Percentiles rank a stretch among this genome's conserved stretches.
phyloP scores from a whole-genome alignment of 768 basidiomycete genomes.

The Lentinula detonsa region DNA sequence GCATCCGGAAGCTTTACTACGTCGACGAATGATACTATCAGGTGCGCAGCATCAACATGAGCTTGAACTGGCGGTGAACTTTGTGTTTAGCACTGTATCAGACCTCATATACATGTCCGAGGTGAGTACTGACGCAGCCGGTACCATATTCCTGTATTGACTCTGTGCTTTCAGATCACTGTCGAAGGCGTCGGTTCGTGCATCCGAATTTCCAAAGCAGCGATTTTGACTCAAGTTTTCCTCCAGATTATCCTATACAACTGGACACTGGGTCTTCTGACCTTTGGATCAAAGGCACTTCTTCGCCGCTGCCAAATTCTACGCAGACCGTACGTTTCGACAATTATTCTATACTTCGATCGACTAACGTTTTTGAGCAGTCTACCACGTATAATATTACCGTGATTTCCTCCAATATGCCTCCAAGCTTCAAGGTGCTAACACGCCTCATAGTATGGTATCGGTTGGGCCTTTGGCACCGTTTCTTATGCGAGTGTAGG shows the following conservation, averaged over 20 bases:
- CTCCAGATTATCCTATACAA: slow-evolving; percentile 64
- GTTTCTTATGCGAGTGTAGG: slow-evolving; percentile 56
- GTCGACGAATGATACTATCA: slow-evolving; percentile 19
- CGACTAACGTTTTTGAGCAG: slow-evolving; percentile 21
- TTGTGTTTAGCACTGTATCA: slow-evolving; percentile 50
- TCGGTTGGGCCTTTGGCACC: slow-evolving; percentile 70
- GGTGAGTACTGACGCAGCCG: slow-evolving; percentile 34
- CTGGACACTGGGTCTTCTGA: slow-evolving; percentile 85
- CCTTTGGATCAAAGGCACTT: slow-evolving; percentile 58
- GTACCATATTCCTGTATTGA: slow-evolving; percentile 3
- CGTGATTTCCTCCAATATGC: slow-evolving; percentile 28
- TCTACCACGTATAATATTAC: slow-evolving; percentile 52
- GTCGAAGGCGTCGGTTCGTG: slow-evolving; percentile 55
- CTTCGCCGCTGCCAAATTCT: slow-evolving; percentile 41
- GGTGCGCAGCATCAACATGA: slow-evolving; percentile 4
- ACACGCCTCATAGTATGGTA: slow-evolving; percentile 53
- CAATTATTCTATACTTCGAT: slow-evolving; percentile 1
- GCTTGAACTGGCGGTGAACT: slow-evolving; percentile 33
- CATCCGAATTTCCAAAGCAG: background rate
- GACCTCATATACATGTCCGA: slow-evolving; percentile 79
- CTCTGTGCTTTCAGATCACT: slow-evolving; percentile 44
- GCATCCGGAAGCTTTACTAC: slow-evolving; percentile 24
- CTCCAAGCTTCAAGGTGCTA: slow-evolving; percentile 6
- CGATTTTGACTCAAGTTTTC: slow-evolving; percentile 6
- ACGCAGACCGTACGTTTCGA: slow-evolving; percentile 39